Evolutionary conservation across 129 eudicot species (phyloP).

Genomic region (Lonicera japonica): DNA sequence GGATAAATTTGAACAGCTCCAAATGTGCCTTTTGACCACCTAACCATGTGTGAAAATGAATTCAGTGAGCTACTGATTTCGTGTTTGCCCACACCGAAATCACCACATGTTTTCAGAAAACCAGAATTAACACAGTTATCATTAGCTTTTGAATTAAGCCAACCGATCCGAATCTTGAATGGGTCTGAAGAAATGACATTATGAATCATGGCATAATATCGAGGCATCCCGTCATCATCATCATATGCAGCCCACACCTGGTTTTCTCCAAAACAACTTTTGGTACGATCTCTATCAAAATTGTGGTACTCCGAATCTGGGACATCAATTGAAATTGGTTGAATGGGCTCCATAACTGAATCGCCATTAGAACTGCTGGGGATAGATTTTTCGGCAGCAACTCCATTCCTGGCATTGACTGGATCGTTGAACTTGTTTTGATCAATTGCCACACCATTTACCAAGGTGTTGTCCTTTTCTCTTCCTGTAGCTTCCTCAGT

Average conservation of each 20-base stretch:
- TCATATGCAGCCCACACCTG: conserved; percentile 87
- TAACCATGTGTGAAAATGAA: conserved; percentile 69
- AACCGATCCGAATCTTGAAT: conserved; percentile 54
- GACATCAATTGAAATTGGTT: conserved; percentile 39
- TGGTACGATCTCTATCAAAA: conserved; percentile 53
- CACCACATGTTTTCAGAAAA: conserved; percentile 59
- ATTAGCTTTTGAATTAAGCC: conserved; percentile 52
- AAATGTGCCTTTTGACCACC: conserved; percentile 32
- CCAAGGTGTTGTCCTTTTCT: not conserved
- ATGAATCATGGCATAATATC: conserved; percentile 64
- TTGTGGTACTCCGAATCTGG: conserved; percentile 58
- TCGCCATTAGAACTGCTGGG: not conserved
- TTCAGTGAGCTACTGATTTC: conserved; percentile 25
- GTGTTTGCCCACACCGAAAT: conserved; percentile 49
- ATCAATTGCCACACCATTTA: conserved; percentile 10
- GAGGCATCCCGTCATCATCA: conserved; percentile 87
- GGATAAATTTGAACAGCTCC: conserved; percentile 60
- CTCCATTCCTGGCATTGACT: no score
- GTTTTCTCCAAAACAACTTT: conserved; percentile 46
- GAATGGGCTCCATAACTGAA: conserved; percentile 3
- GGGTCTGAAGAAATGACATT: conserved; percentile 52
- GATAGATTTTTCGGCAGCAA: not conserved
- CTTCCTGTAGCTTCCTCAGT: conserved; percentile 11
- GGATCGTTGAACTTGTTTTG: no score
- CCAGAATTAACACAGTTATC: conserved; percentile 28